These are phyloP conservation scores for Phaffomyces thermotolerans DNA, from an alignment of 805 yeast species.

Conservation along the genomic window DNA sequence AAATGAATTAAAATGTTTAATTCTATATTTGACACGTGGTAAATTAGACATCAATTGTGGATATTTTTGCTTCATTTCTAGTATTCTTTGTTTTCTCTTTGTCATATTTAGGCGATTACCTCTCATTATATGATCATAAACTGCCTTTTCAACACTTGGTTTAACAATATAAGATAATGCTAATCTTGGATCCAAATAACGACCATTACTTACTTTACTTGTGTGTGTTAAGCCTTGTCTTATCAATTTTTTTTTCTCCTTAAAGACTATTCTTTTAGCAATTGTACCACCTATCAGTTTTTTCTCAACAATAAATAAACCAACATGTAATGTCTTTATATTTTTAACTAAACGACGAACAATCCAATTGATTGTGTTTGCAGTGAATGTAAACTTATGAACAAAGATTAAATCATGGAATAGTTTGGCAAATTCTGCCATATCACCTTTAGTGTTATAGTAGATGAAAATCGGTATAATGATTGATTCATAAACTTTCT, in stretches of 20 bases:
- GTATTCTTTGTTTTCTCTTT: slow-evolving; percentile 11
- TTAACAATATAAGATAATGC: slow-evolving; percentile 23
- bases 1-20: slow-evolving; percentile 15
- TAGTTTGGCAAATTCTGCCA: slow-evolving; percentile 6
- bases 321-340: slow-evolving; percentile 24
- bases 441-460: slow-evolving; percentile 2
- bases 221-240: no score
- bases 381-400: slow-evolving; percentile 25
- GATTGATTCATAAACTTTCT: slow-evolving; percentile 18
- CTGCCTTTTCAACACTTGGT: slow-evolving; percentile 16
- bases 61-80: slow-evolving; percentile 19
- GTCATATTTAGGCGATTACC: slow-evolving; percentile 5
- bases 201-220: no score
- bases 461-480: slow-evolving; percentile 10
- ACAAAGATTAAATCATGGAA: slow-evolving; percentile 19
- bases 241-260: neutral
- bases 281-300: slow-evolving; percentile 32
- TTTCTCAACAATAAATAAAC: slow-evolving; percentile 24
- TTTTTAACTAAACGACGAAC: slow-evolving; percentile 23
- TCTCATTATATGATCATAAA: slow-evolving; percentile 20
- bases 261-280: slow-evolving; percentile 12
- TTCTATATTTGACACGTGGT: slow-evolving; percentile 18
- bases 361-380: slow-evolving; percentile 27
- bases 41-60: slow-evolving; percentile 27
- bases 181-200: slow-evolving; percentile 19